A percentile compares a stretch with the other conserved stretches of the same genome.
These are phyloP conservation scores for Russula compacta DNA, from an alignment of 768 basidiomycete species.

Conservation along the genomic window DNA sequence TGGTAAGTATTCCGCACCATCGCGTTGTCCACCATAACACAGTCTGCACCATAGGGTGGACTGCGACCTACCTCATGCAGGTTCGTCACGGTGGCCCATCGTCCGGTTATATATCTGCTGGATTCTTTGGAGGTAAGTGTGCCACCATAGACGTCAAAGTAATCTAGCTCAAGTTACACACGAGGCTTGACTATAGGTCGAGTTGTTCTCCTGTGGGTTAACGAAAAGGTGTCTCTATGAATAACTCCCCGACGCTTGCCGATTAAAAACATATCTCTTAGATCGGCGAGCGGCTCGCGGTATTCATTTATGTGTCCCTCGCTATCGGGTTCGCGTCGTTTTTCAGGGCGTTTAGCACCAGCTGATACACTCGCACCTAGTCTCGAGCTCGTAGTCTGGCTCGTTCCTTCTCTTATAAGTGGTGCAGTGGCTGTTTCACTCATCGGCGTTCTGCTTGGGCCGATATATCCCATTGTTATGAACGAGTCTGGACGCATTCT, in stretches of 20 bases:
- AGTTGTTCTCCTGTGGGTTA: slow-evolving; percentile 42
- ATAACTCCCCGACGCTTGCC: neutral
- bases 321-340: slow-evolving; percentile 29
- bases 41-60: slow-evolving; percentile 36
- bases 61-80: slow-evolving; percentile 41
- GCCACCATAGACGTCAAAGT: neutral
- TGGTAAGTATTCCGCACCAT: slow-evolving; percentile 24
- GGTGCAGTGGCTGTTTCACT: slow-evolving; percentile 46
- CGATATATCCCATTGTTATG: slow-evolving; percentile 38
- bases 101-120: slow-evolving; percentile 42
- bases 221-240: slow-evolving; percentile 28
- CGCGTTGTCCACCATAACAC: neutral
- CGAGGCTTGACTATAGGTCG: slow-evolving; percentile 44
- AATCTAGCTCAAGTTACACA: neutral
- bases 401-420: slow-evolving; percentile 43
- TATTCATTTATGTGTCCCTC: slow-evolving; percentile 31
- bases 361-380: slow-evolving; percentile 22
- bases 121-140: slow-evolving; percentile 36
- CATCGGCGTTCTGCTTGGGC: slow-evolving; percentile 44
- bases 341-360: neutral
- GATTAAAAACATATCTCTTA: slow-evolving; percentile 5
- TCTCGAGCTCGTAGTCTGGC: slow-evolving; percentile 50
- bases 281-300: slow-evolving; percentile 31
- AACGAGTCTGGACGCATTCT: slow-evolving; percentile 34
- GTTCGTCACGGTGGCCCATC: slow-evolving; percentile 37